Base-by-base conservation (phyloP, 1,139 yeast genomes). In the Candida tropicalis region DNA sequence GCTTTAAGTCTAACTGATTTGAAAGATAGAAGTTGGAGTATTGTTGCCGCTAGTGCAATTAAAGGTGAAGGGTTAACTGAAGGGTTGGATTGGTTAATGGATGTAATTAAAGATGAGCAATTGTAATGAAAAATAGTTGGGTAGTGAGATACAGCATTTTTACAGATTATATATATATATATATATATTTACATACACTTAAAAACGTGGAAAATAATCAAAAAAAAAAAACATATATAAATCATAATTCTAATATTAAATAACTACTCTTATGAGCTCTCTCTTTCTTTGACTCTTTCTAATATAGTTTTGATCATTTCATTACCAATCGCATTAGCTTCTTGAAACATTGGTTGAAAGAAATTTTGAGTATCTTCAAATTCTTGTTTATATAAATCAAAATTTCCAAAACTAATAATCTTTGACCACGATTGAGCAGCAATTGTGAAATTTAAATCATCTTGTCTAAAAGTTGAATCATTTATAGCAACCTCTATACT, bases 11-110 rank as follows among this genome's bases (percentile, higher is more conserved):
- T 93, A 53, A 90, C 91, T 4, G 95, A 88, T 46, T 75, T 93
- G 61, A 91, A 91, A 65, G 99, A 93, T 65, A 79, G 99, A 63
- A 87, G 96, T 61, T 93, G 99, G 99, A 88, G 97, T 57, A 93
- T 93, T 52, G 96, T 91, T 50, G 97, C 97, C 4, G 87, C 96
- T 54, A 87, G 96, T 69, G 99, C 99, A 20, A 81, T 91, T 48
- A 86, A 89, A 53, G 99, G 99, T 38, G 97, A 93, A 62, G 99
- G 98, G 32, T 78, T 93, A 57, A 84, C 89, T 15, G 98, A 93
- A 65, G 99, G 99, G 41, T 77, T 93, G 59, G 98, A 93, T 65
- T 93, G 99, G 99, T 62, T 93, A 58, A 95, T 90, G 66, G 97
- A 93, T 59, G 97, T 90, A 37, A 90, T 93, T 52, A 87, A 88